Base-by-base conservation (phyloP, 2,329 filamentous ascomycete genomes). In the Penicillium sp. region DNA sequence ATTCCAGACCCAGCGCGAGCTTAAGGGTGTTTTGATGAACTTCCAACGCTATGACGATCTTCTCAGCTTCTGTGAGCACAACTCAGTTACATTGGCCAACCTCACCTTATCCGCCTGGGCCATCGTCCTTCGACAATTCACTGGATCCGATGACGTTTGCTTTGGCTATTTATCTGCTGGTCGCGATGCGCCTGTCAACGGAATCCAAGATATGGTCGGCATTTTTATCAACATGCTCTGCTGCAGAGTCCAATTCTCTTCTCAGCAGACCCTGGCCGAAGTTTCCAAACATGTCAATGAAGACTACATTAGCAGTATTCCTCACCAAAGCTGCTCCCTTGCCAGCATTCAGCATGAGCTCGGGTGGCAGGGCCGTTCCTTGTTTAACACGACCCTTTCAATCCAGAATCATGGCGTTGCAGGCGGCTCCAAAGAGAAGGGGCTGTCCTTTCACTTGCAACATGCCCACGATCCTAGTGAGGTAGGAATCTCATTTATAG, bases 211-310 rank as follows among this genome's bases (percentile, higher is more conserved):
- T 17, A 68, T 69, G 14, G 68, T 75, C 29, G 74, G 74, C 3
- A 61, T 65, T 10, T 74, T 78, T 33, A 74, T 79, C 43, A 78
- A 77, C 38, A 77, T 79, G 69, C 65, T 80, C 2, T 71, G 76
- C 31, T 77, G 70, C 42, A 68, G 71, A 4, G 61, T 77, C 3
- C 62, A 39, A 48, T 74, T 55, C 40, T 58, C 33, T 38, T 59
- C 51, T 39, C 64, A 31, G 38, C 63, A 53, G 31, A 56, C 55
- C 9, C 53, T 77, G 7, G 43, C 54, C 2, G 65, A 72, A 8
- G 55, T 70, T 1, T 59, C 75, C 0, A 67, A 70, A 19, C 58
- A 58, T 8, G 62, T 75, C 0, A 75, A 77, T 28, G 57, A 60
- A 9, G 68, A 76, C 39, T 72, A 73, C 13, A 63, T 74, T 14